A percentile compares a stretch with the other conserved stretches of the same genome.
These are phyloP conservation scores for Ceratopteris richardii DNA, from an alignment of 75 land plant species.

Conservation along the genomic window DNA sequence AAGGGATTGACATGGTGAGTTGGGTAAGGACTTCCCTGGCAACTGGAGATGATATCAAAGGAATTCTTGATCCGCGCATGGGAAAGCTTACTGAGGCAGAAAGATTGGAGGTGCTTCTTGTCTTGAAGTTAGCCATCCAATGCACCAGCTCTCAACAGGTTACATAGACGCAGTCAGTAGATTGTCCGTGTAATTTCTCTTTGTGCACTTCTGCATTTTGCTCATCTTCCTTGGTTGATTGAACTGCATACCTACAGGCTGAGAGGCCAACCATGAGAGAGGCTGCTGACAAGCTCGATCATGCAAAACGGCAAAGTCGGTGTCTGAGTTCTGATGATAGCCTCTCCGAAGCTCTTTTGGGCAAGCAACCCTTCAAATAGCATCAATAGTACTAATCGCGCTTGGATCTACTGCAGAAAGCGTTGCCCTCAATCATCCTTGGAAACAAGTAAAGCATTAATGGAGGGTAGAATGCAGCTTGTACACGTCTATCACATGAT, in stretches of 20 bases:
- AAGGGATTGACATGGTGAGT: conserved; percentile 66
- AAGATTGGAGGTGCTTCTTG: conserved; percentile 43
- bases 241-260: no score
- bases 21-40: conserved; percentile 55
- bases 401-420: background rate
- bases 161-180: background rate
- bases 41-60: conserved; percentile 14
- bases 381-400: background rate
- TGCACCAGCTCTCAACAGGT: conserved; percentile 45
- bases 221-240: no score
- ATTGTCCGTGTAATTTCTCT: no score
- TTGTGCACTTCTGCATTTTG: no score
- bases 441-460: background rate
- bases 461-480: background rate
- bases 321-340: conserved; percentile 7
- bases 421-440: background rate
- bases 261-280: conserved; percentile 68
- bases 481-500: background rate
- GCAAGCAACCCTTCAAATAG: background rate
- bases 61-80: conserved; percentile 47
- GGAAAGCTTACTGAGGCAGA: conserved; percentile 32
- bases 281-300: conserved; percentile 42
- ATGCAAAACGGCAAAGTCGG: conserved; percentile 9
- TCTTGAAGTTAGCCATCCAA: conserved; percentile 68
- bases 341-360: background rate